These are phyloP conservation scores for Ilex paraguariensis DNA, from an alignment of 305 asterid genomes.

Conservation along the genomic window DNA sequence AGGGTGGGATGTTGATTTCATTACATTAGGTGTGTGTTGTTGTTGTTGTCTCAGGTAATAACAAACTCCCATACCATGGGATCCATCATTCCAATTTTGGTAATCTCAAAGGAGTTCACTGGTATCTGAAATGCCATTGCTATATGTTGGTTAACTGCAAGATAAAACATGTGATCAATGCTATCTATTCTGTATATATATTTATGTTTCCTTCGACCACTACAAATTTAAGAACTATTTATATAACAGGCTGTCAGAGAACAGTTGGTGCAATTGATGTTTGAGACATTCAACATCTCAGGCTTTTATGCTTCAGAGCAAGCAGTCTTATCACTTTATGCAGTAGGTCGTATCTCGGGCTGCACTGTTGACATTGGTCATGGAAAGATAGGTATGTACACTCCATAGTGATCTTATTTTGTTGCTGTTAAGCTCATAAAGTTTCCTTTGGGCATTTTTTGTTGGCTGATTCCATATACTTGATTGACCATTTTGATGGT, in stretches of 20 bases:
- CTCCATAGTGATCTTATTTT: not conserved
- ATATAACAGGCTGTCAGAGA: conserved; percentile 78
- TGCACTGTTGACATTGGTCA: conserved; percentile 94
- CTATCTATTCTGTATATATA: too few relatives aligned
- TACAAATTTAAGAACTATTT: not conserved
- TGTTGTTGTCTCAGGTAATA: too few relatives aligned
- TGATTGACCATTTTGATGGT: too few relatives aligned
- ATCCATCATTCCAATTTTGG: too few relatives aligned
- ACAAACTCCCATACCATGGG: too few relatives aligned
- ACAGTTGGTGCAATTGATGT: conserved; percentile 93
- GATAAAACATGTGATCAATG: too few relatives aligned
- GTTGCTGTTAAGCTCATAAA: not conserved
- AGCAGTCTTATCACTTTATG: conserved; percentile 92
- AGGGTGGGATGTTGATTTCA: too few relatives aligned
- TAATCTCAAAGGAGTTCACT: too few relatives aligned
- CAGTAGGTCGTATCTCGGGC: conserved; percentile 96
- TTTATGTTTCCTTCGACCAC: too few relatives aligned
- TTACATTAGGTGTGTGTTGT: too few relatives aligned
- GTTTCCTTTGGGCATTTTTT: not conserved
- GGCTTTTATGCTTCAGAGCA: conserved; percentile 97
- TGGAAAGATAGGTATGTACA: conserved; percentile 73
- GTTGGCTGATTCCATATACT: not conserved
- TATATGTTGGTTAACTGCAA: too few relatives aligned
- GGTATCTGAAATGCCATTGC: too few relatives aligned
- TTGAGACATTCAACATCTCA: conserved; percentile 86